Percentiles rank a stretch among this genome's conserved stretches.
Evolutionary conservation across 192 early-diverging fungal genomes (phyloP).

Genomic region (Martensiomyces pterosporus): DNA sequence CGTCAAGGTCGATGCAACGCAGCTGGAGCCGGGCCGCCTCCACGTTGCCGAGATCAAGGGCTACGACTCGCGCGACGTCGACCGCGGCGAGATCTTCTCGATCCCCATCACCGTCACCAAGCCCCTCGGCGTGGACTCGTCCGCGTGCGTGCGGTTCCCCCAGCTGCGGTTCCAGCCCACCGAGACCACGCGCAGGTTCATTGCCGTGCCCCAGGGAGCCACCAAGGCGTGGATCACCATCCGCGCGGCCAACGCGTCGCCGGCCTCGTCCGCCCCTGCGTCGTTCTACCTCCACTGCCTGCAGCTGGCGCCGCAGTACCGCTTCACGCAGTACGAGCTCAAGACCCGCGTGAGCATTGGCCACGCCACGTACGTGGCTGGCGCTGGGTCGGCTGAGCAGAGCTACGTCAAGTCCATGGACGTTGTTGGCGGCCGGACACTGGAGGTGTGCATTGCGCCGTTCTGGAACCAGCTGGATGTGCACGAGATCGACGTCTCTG

Average conservation of each 20-base stretch:
- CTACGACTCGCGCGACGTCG: constrained; percentile 69
- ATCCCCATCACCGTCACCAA: constrained; percentile 89
- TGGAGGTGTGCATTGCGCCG: constrained; percentile 83
- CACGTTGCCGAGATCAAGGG: constrained; percentile 75
- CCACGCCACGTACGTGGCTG: constrained; percentile 58
- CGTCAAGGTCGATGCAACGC: constrained; percentile 75
- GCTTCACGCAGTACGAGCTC: constrained; percentile 58
- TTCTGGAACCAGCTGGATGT: constrained; percentile 81
- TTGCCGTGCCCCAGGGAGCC: constrained; percentile 79
- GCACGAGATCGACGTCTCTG: constrained; percentile 61
- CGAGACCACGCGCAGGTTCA: constrained; percentile 72
- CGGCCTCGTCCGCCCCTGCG: constrained; percentile 51
- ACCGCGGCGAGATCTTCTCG: constrained; percentile 76
- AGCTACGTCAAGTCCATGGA: constrained; percentile 52
- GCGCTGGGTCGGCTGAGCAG: constrained; percentile 56
- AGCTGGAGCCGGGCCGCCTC: constrained; percentile 67
- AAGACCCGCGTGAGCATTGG: constrained; percentile 56
- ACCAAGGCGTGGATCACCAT: constrained; percentile 61
- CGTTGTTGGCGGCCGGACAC: constrained; percentile 64
- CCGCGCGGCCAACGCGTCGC: constrained; percentile 24
- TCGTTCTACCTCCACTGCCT: constrained; percentile 64
- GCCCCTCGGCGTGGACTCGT: constrained; percentile 53
- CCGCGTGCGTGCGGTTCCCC: constrained; percentile 53
- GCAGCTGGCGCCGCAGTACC: constrained; percentile 71
- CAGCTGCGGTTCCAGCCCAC: constrained; percentile 68